Base-by-base conservation (phyloP, 148 eudicot genomes). In the Spergularia marina region DNA sequence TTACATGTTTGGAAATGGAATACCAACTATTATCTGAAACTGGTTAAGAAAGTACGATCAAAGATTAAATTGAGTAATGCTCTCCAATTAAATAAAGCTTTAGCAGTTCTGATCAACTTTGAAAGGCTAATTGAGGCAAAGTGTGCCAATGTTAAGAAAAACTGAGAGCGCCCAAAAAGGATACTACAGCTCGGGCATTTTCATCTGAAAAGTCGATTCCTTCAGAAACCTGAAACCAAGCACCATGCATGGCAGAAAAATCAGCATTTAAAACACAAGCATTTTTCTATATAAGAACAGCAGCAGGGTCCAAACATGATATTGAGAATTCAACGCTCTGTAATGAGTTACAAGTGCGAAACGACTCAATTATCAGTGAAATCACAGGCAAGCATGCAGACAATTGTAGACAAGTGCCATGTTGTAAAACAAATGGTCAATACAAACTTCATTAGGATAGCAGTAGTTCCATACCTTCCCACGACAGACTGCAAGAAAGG, bases 131-230 rank as follows among this genome's bases (percentile, higher is more conserved):
- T 23, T 65, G 40, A 66, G 69, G 34, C 64, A 40, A 58, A 67
- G 56, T 25, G 16, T 40, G 59, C 11, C 1, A 41, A 56, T 17
- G 5, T 49, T 61, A 66, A 25, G 52, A 23, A 60, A 40, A 72
- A 40, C 12, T 44, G n/a, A 65, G 52, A 44, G 21, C 61, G 41
- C 70, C 53, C 76, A 63, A 30, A 76, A 90, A 92, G 98, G 99
- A 95, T 95, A 95, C 99, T 79, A 95, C 99, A 80, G 81, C 92
- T 78, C 99, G 84, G 74, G 98, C 99, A 84, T 92, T 83, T 21
- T 95, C 97, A 84, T 95, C 98, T 39, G 99, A 89, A 84, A 95
- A 95, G 78, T 95, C 99, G 52, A 95, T 89, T 79, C 99, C 99
- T 86, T 95, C 99, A 73, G 99, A 95, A 59, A 92, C 97, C 99